These are phyloP conservation scores for Millerago galiae DNA, from an alignment of 805 yeast genomes.

Conservation along the genomic window DNA sequence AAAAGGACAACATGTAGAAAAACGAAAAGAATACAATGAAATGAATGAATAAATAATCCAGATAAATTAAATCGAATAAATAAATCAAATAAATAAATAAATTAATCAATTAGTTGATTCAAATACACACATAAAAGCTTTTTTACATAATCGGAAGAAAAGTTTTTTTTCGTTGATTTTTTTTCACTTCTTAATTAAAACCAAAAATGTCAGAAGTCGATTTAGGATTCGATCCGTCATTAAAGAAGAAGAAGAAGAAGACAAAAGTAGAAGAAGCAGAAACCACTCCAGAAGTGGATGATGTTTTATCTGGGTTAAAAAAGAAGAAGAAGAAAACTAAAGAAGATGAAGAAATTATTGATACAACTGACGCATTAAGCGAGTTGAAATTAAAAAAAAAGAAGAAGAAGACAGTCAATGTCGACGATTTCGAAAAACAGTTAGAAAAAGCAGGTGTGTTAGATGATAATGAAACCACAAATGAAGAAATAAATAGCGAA, in stretches of 20 bases:
- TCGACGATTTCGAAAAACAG: constrained; percentile 80
- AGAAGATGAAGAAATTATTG: constrained; percentile 29
- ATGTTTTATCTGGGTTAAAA: constrained; percentile 72
- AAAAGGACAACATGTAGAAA: no score
- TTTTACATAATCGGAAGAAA: no score
- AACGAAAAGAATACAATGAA: no score
- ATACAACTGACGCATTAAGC: constrained; percentile 54
- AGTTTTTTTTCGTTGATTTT: no score
- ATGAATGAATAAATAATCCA: no score
- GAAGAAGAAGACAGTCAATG: constrained; percentile 55
- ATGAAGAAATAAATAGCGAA: constrained; percentile 12
- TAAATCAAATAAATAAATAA: no score
- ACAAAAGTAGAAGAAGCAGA: constrained; percentile 35
- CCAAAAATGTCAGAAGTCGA: constrained; percentile 14
- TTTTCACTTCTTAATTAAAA: no score
- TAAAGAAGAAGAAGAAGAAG: constrained; percentile 78
- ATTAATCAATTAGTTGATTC: no score
- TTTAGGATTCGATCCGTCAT: constrained; percentile 64
- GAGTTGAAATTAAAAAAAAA: constrained; percentile 79
- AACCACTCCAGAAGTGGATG: constrained; percentile 42
- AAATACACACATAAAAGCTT: no score
- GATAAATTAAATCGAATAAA: no score
- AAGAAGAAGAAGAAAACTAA: constrained; percentile 73
- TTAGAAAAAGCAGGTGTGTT: constrained; percentile 86
- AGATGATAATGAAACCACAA: constrained; percentile 19